Evolutionary conservation across 2,329 filamentous ascomycete species (phyloP), one percentile per base, ranked within the genome.

Genomic region (Paracorniculantispora psalliotae): DNA sequence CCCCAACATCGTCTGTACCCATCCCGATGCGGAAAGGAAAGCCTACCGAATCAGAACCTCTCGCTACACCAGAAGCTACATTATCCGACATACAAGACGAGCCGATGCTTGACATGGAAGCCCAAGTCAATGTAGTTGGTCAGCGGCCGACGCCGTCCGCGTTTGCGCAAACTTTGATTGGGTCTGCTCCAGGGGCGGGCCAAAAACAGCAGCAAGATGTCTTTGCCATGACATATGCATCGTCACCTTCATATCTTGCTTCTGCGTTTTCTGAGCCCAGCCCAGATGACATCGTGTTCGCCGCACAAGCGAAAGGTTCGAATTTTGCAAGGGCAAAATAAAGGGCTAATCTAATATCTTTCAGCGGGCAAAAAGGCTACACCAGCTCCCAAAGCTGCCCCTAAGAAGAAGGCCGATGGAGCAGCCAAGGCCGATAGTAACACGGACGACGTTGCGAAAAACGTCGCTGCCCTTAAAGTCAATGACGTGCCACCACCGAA

Each of bases 241-340:
- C 74, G 15, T 78, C 78, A 43, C 73, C 79, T 30, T 73, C 76
- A 59, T 79, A 79, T 71, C 69, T 78, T 74, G 69, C 79, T 68
- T 78, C 85, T 69, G 84, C 87, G 61, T 97, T 97, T 76, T 80
- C 87, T 79, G 85, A 86, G 71, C 92, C 93, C 58, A 97, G 92
- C 75, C 92, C 92, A 65, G 92, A 97, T 77, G 92, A 97, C 72
- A 77, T 94, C 69, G 90, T 97, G 67, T 81, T 91, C 63, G 85
- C 87, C 72, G 93, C 92, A 66, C 93, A 96, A 80, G 87, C 87
- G 76, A 89, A 92, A 91, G 88, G 89, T 91, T 90, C 86, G 86
- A 81, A 77, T 70, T 79, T 78, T 73, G 72, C 75, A 68, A 80
- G 74, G 71, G 76, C 74, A 71, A 76, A 75, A 66, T 76, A 73